phyloP scores from a whole-genome alignment of 2,329 filamentous ascomycete species.

The Cryphonectria parasitica region DNA sequence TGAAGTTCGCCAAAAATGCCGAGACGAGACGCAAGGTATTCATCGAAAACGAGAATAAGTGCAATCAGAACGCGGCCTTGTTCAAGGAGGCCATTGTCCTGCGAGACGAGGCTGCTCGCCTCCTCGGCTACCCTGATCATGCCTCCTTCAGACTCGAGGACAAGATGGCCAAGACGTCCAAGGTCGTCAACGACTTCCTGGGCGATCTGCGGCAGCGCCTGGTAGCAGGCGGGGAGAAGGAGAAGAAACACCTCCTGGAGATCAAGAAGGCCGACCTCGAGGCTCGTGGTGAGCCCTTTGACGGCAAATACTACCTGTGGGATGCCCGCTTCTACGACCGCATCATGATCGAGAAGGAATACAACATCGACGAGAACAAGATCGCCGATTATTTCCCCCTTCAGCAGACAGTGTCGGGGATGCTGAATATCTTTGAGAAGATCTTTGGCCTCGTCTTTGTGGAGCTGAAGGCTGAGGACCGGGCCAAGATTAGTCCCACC shows the following conservation, averaged over 20 bases:
- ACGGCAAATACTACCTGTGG: constrained; percentile 80
- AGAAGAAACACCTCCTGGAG: constrained; percentile 70
- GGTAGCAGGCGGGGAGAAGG: constrained; percentile 69
- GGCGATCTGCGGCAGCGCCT: constrained; percentile 70
- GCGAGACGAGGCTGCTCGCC: constrained; percentile 76
- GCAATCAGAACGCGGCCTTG: constrained; percentile 70
- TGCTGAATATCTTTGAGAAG: constrained; percentile 83
- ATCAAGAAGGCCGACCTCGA: constrained; percentile 74
- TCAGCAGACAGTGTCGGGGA: constrained; percentile 71
- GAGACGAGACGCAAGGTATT: constrained; percentile 72
- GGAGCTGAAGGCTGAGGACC: constrained; percentile 69
- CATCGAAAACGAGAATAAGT: constrained; percentile 80
- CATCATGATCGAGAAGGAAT: constrained; percentile 80
- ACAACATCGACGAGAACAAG: constrained; percentile 76
- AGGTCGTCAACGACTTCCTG: constrained; percentile 74
- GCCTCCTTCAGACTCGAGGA: constrained; percentile 77
- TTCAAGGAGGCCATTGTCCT: constrained; percentile 77
- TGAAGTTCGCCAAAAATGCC: constrained; percentile 75
- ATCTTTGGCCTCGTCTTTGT: constrained; percentile 81
- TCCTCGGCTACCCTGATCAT: constrained; percentile 78
- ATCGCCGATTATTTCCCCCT: constrained; percentile 87
- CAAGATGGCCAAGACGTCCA: constrained; percentile 82
- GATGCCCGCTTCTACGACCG: constrained; percentile 81
- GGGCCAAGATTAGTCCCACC: constrained; percentile 66
- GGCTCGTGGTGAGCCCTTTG: constrained; percentile 60